Evolutionary conservation across 371 early-diverging fungal species (phyloP).

Genomic region (Lichtheimia corymbifera): DNA sequence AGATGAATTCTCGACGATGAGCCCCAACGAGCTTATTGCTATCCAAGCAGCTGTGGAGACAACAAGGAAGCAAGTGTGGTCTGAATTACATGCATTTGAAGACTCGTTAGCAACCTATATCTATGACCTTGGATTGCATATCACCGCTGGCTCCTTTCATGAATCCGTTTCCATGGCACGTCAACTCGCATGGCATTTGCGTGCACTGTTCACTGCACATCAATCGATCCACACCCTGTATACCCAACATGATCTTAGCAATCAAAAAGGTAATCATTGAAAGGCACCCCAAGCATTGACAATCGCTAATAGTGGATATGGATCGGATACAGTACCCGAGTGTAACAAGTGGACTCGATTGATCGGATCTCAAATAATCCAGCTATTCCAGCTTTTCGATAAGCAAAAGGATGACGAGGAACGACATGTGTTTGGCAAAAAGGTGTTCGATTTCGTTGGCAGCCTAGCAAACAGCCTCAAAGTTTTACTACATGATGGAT

Average conservation of each 20-base stretch:
- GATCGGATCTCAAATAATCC: slow-evolving; percentile 60
- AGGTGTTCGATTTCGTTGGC: slow-evolving; percentile 82
- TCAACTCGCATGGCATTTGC: slow-evolving; percentile 84
- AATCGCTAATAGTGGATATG: background rate
- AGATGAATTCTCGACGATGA: slow-evolving; percentile 3
- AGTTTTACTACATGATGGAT: slow-evolving; percentile 77
- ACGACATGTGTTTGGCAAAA: slow-evolving; percentile 63
- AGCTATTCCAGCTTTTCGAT: slow-evolving; percentile 81
- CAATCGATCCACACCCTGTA: slow-evolving; percentile 43
- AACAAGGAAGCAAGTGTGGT: slow-evolving; percentile 15
- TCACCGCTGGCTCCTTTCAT: slow-evolving; percentile 74
- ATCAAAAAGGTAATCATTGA: too few species aligned
- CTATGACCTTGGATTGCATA: slow-evolving; percentile 86
- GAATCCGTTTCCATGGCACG: slow-evolving; percentile 82
- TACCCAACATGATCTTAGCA: too few species aligned
- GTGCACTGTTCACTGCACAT: slow-evolving; percentile 81
- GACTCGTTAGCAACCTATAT: slow-evolving; percentile 92
- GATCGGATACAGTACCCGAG: background rate
- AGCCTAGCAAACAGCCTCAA: slow-evolving; percentile 87
- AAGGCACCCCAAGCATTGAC: background rate
- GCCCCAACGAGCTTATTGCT: slow-evolving; percentile 8
- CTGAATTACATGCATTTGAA: slow-evolving; percentile 42
- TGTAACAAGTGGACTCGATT: slow-evolving; percentile 11
- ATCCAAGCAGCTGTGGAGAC: slow-evolving; percentile 12
- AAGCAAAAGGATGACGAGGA: slow-evolving; percentile 41